Conservation (phyloP, 345 rosid genomes). For the thale cress (Arabidopsis thaliana) region TAIR10.1 NC_003076.8:2330001-2330500, state of each 20-base stretch:
- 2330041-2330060: conserved; percentile 31
- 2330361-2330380: conserved; percentile 38
- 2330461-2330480: conserved; percentile 16
- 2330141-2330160: neutral
- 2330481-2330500: conserved; percentile 29
- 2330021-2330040: conserved; percentile 7
- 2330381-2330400: conserved; percentile 3
- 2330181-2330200: no score
- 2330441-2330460: conserved; percentile 37
- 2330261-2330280: neutral
- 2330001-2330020: conserved; percentile 1
- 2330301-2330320: neutral
- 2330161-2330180: neutral
- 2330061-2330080: neutral
- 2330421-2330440: conserved; percentile 32
- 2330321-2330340: neutral
- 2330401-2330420: neutral
- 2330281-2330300: conserved; percentile 14
- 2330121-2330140: neutral
- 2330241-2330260: no score
- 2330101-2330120: conserved; percentile 21
- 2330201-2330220: no score
- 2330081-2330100: conserved; percentile 11
- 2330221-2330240: no score
- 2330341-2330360: conserved; percentile 3